phyloP scores from a whole-genome alignment of 2,329 filamentous ascomycete species.

The Colletotrichum tanaceti region DNA sequence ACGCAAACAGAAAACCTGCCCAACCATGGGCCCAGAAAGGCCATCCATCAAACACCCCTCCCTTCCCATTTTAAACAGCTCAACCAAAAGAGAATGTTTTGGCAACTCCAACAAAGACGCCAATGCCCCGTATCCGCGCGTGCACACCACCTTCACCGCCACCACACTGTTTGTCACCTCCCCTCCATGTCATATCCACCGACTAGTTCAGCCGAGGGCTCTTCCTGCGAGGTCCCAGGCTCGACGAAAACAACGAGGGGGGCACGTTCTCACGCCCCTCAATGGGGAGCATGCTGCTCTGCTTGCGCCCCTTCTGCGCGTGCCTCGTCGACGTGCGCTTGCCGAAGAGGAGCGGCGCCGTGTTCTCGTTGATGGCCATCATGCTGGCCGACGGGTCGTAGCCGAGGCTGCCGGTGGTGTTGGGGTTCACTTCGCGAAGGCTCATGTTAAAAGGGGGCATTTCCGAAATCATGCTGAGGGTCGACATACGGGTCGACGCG shows the following conservation, averaged over 20 bases:
- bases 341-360: conserved; percentile 55
- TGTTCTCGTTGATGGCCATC: conserved; percentile 56
- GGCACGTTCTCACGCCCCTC: conserved; percentile 66
- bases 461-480: conserved; percentile 40
- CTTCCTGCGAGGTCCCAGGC: conserved; percentile 61
- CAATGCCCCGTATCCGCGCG: neutral
- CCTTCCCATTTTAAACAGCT: conserved; percentile 26
- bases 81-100: conserved; percentile 4
- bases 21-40: neutral
- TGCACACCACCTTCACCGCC: neutral
- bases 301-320: conserved; percentile 51
- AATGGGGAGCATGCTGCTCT: conserved; percentile 46
- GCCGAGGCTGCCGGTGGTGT: conserved; percentile 53
- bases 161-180: too few relatives aligned
- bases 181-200: too few relatives aligned
- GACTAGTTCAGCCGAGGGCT: conserved; percentile 61
- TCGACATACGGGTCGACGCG: conserved; percentile 37
- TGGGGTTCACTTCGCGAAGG: conserved; percentile 67
- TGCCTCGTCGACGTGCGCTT: conserved; percentile 57
- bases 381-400: conserved; percentile 59
- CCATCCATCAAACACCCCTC: neutral
- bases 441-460: conserved; percentile 54
- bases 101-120: conserved; percentile 6
- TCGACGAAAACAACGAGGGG: conserved; percentile 58
- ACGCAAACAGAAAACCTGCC: conserved; percentile 19